Conservation (phyloP, 805 yeast species). For the Wickerhamomyces subpelliculosus region DNA sequence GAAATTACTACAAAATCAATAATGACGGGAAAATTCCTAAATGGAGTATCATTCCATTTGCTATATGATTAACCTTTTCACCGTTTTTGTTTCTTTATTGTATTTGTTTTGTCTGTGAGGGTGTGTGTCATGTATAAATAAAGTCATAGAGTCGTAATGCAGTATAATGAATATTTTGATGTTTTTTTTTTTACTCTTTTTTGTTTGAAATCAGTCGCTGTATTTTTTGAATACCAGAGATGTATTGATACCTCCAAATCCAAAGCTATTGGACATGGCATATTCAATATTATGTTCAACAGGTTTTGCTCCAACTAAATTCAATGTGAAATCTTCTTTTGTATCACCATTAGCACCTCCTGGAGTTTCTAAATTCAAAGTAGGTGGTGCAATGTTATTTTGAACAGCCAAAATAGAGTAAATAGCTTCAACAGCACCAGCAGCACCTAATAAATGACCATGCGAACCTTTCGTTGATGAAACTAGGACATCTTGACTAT, state of each 20-base stretch:
- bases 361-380: conserved; percentile 56
- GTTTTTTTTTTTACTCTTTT: background rate
- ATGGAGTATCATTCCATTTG: conserved; percentile 33
- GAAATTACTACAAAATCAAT: conserved; percentile 34
- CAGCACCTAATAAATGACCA: conserved; percentile 93
- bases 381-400: conserved; percentile 63
- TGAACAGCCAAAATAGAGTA: conserved; percentile 66
- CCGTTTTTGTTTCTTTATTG: background rate
- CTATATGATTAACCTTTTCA: conserved; percentile 16
- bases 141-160: too few relatives aligned
- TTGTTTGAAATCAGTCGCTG: too few relatives aligned
- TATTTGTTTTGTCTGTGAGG: too few relatives aligned
- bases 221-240: conserved; percentile 49
- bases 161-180: background rate
- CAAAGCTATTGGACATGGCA: conserved; percentile 87
- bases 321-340: conserved; percentile 36
- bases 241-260: conserved; percentile 96
- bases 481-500: conserved; percentile 37
- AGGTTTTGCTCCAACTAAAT: conserved; percentile 48
- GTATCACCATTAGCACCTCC: conserved; percentile 45
- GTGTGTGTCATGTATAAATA: too few relatives aligned
- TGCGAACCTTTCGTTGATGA: conserved; percentile 88
- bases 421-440: conserved; percentile 90
- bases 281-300: conserved; percentile 35
- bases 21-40: conserved; percentile 14